Evolutionary conservation across 495 filamentous ascomycete genomes (phyloP).

Genomic region (Oidiodendron maius): DNA sequence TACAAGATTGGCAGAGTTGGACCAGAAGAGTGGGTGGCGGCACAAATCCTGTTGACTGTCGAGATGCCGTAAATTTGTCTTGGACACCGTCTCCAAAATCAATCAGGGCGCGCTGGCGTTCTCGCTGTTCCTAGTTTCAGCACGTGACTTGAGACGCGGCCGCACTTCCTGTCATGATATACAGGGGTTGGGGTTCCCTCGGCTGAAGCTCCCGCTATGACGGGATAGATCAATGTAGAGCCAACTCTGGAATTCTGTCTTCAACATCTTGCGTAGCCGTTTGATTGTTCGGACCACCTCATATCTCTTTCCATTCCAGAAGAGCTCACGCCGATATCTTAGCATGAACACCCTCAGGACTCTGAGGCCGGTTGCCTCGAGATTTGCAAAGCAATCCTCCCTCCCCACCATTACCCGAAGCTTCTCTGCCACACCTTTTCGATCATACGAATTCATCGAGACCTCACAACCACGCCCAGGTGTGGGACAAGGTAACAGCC

Average conservation of each 20-base stretch:
- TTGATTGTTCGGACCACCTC: too few species aligned
- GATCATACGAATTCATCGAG: conserved; percentile 73
- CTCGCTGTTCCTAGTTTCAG: background rate
- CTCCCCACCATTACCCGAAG: conserved; percentile 40
- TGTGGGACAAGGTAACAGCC: conserved; percentile 70
- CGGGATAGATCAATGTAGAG: too few species aligned
- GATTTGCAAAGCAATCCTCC: conserved; percentile 34
- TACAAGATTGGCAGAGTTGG: background rate
- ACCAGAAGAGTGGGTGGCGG: background rate
- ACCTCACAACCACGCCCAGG: conserved; percentile 78
- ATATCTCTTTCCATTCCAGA: too few species aligned
- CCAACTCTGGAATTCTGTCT: too few species aligned
- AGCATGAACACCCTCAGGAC: conserved; percentile 52
- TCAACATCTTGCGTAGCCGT: too few species aligned
- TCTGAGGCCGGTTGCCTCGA: conserved; percentile 54
- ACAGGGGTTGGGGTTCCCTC: background rate
- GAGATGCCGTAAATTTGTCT: background rate
- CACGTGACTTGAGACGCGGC: conserved; percentile 1
- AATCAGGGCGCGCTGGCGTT: too few species aligned
- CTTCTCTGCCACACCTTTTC: conserved; percentile 50
- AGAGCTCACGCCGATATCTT: background rate
- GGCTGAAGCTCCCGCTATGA: too few species aligned
- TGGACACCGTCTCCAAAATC: background rate
- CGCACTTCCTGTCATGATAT: too few species aligned
- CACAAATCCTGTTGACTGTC: too few species aligned